Base-by-base conservation (phyloP, 2,329 filamentous ascomycete species). In the Alternaria arborescens region DNA sequence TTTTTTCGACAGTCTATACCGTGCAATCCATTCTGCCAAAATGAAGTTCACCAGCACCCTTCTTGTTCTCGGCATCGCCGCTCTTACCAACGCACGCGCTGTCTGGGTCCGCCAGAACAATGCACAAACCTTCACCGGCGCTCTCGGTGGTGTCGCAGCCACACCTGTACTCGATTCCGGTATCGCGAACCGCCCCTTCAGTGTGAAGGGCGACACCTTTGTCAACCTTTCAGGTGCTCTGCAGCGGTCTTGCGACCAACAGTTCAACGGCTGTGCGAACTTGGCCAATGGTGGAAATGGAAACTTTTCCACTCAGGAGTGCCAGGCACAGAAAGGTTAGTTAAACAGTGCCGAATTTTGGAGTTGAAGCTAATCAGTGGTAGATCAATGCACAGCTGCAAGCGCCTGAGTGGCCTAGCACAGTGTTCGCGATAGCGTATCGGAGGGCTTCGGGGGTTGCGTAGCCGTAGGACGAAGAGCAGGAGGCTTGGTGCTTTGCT, bases 211-310 rank as follows among this genome's bases (percentile, higher is more conserved):
- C 14, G 72, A 66, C 32, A 75, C 72, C 8, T 90, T 91, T 72
- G 83, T 84, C 40, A 85, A 85, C 72, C 73, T 85, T 65, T 78
- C 73, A 3, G 85, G 83, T 10, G 88, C 88, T 20, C 77, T 85
- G 41, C 84, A 88, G 76, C 82, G 88, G 47, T 84, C 86, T 36
- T 91, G 88, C 72, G 83, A 87, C 62, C 84, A 88, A 60, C 87
- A 90, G 79, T 85, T 87, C 79, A 89, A 89, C 69, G 77, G 74
- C 4, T 91, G 88, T 70, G 80, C 84, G 12, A 78, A 87, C 64
- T 83, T 83, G 28, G 85, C 84, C 58, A 89, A 89, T 74, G 68
- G 78, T 12, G 85, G 86, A 52, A 53, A 70, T 22, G 65, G 71
- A 4, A 81, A 80, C 41, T 73, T 81, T 60, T 79, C 77, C 4